phyloP scores from a whole-genome alignment of 768 basidiomycete species.

The Suillus discolor region DNA sequence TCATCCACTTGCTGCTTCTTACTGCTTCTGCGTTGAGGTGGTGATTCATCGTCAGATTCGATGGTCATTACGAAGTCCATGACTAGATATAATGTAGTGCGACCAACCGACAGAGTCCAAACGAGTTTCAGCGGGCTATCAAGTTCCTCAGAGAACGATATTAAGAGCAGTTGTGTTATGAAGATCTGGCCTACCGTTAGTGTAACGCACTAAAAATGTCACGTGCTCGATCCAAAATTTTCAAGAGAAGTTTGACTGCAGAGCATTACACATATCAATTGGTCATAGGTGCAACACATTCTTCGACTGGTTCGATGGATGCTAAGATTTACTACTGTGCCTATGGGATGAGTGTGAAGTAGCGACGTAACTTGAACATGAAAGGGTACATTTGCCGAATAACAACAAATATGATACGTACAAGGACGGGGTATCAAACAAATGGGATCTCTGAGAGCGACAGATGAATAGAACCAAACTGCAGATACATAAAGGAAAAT shows the following conservation, averaged over 20 bases:
- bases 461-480: conserved; percentile 24
- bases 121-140: background rate
- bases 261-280: background rate
- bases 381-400: conserved; percentile 6
- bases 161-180: background rate
- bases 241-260: background rate
- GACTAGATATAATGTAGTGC: background rate
- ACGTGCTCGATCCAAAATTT: background rate
- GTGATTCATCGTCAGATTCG: conserved; percentile 75
- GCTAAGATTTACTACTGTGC: conserved; percentile 1
- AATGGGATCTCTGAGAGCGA: conserved; percentile 19
- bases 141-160: background rate
- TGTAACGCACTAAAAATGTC: background rate
- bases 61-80: conserved; percentile 82
- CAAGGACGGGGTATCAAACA: conserved; percentile 38
- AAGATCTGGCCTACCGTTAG: background rate
- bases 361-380: conserved; percentile 1
- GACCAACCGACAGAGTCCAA: background rate
- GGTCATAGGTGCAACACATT: background rate
- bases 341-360: background rate
- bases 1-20: conserved; percentile 42
- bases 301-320: background rate
- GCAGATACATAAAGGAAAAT: conserved; percentile 31
- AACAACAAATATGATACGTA: conserved; percentile 27
- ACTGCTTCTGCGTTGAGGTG: conserved; percentile 21